Evolutionary conservation across 495 filamentous ascomycete species (phyloP), one percentile per base, ranked within the genome.

Genomic region (Aspergillus steynii): DNA sequence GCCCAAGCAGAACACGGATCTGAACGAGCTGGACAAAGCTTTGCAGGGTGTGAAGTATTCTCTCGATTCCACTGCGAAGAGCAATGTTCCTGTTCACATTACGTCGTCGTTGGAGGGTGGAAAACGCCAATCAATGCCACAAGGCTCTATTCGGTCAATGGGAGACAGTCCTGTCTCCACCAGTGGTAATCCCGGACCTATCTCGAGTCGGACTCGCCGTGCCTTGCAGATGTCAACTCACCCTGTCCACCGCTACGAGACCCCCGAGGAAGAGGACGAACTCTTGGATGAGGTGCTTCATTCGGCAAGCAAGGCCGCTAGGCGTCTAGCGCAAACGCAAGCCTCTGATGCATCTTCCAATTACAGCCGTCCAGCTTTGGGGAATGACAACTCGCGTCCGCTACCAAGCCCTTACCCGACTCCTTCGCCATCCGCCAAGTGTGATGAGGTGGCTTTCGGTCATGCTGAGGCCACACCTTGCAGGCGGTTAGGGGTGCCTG

Each of bases 261-360:
- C 92, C 4, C 91, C 96, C 1, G 92, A 97, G 68, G 95, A 99
- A 73, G 92, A 98, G 67, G 95, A 98, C 62, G 95, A 99, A 73
- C 84, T 99, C 12, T 80, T 97, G 10, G 92, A 96, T 67, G 95
- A 98, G 74, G 94, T 81, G 27, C 71, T 89, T 20, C 77, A 81
- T 54, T 86, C 85, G 50, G 82, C 85, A 51, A 82, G 83, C 63
- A 83, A 77, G 61, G 85, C 86, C 47, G 83, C 77, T 5, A 76
- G 68, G 51, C 77, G 80, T 27, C 76, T 89, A 27, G 84, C 84
- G 31, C 76, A 75, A 50, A 78, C 58, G 61, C 84, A 66, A 65
- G 78, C 67, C 32, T 71, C 75, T 28, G 72, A 71, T 64, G 68
- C 79, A 26, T 78, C 78, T 34, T 70, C 68, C 29, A 72, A 67